These are phyloP conservation scores for Ascobolus immersus DNA, from an alignment of 495 filamentous ascomycete species.

Conservation along the genomic window DNA sequence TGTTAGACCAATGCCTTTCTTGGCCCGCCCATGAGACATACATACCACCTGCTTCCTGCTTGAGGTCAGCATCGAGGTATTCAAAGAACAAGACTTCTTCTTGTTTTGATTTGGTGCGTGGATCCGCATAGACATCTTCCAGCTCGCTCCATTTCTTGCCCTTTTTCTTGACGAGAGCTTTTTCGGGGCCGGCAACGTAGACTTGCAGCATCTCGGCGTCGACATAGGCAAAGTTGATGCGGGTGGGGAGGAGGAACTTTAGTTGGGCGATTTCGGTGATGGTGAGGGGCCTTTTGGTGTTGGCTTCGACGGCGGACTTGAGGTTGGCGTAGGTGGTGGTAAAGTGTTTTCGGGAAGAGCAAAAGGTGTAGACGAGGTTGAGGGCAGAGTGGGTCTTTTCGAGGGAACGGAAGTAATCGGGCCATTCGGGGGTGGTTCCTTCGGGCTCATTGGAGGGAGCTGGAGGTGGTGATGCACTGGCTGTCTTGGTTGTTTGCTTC, in stretches of 20 bases:
- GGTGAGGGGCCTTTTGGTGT: slow-evolving; percentile 42
- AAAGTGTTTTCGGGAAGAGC: slow-evolving; percentile 58
- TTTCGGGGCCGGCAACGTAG: slow-evolving; percentile 47
- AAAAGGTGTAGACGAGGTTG: slow-evolving; percentile 79
- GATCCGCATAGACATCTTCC: slow-evolving; percentile 20
- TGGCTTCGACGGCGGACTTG: slow-evolving; percentile 55
- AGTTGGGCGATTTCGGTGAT: slow-evolving; percentile 64
- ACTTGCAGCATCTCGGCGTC: slow-evolving; percentile 58
- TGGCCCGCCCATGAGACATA: slow-evolving; percentile 11
- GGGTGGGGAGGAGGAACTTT: slow-evolving; percentile 45
- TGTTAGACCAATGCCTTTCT: slow-evolving; percentile 45
- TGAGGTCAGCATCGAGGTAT: slow-evolving; percentile 77
- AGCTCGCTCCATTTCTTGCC: slow-evolving; percentile 25
- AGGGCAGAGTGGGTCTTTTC: slow-evolving; percentile 58
- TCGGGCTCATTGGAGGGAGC: neutral
- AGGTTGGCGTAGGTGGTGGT: slow-evolving; percentile 79
- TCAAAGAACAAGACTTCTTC: slow-evolving; percentile 62
- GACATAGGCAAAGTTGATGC: slow-evolving; percentile 66
- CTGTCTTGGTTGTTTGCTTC: too few relatives aligned
- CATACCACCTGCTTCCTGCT: slow-evolving; percentile 42
- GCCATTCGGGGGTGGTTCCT: slow-evolving; percentile 36
- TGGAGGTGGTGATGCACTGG: too few relatives aligned
- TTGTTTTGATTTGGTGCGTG: slow-evolving; percentile 15
- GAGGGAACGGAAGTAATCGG: slow-evolving; percentile 42
- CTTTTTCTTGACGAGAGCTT: too few relatives aligned